phyloP scores from a whole-genome alignment of 106 monocot genomes.

The Dioscorea zingiberensis region DNA sequence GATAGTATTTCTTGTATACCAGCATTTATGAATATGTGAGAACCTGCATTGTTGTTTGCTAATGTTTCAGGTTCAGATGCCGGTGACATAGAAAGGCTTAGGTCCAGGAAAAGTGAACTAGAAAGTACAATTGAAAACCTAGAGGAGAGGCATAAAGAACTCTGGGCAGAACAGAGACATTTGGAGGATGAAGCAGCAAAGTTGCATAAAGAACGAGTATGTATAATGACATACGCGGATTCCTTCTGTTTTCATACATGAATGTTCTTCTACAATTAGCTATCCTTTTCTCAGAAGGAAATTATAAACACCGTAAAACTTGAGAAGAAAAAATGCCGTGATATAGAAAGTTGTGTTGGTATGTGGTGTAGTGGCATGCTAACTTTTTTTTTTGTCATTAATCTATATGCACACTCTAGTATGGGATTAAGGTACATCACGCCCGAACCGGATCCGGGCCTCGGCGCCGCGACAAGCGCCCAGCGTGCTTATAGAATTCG shows the following conservation, averaged over 20 bases:
- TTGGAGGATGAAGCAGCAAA: slow-evolving; percentile 76
- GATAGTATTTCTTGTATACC: no score
- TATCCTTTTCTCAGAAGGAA: slow-evolving; percentile 51
- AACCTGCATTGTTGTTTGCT: neutral
- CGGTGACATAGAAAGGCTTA: slow-evolving; percentile 60
- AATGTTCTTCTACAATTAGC: neutral
- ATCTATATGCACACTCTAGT: no score
- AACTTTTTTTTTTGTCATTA: no score
- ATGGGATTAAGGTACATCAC: no score
- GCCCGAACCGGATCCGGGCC: no score
- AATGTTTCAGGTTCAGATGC: slow-evolving; percentile 50
- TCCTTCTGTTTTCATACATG: neutral
- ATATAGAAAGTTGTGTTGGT: slow-evolving; percentile 76
- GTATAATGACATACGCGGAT: neutral
- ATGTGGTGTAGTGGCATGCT: slow-evolving; percentile 6
- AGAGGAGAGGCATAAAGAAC: slow-evolving; percentile 48
- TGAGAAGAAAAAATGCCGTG: slow-evolving; percentile 60
- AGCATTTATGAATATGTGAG: no score
- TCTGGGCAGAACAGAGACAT: slow-evolving; percentile 64
- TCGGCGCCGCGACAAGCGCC: no score
- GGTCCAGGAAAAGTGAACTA: slow-evolving; percentile 42
- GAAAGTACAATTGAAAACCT: slow-evolving; percentile 43
- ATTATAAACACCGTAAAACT: slow-evolving; percentile 33
- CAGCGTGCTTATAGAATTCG: no score
- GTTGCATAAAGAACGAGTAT: slow-evolving; percentile 62